phyloP scores from a whole-genome alignment of 805 yeast genomes.

The Kodamaea lidongshanica region DNA sequence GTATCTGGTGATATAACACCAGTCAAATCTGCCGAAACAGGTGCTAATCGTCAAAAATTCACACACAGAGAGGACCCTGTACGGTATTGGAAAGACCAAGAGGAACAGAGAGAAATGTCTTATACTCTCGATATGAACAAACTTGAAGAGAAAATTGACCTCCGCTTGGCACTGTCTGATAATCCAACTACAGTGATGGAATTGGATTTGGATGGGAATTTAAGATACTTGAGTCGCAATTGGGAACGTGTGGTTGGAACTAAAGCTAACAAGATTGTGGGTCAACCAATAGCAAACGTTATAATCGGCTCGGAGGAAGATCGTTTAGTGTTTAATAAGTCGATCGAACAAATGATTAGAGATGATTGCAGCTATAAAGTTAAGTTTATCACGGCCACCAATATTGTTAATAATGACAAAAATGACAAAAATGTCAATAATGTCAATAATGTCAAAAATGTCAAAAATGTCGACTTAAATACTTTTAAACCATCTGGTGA shows the following conservation, averaged over 20 bases:
- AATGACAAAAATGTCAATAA: too few relatives aligned
- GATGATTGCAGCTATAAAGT: slow-evolving; percentile 78
- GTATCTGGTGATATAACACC: slow-evolving; percentile 4
- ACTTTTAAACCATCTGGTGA: too few relatives aligned
- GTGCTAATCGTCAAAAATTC: too few relatives aligned
- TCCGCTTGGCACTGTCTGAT: slow-evolving; percentile 57
- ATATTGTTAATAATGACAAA: slow-evolving; percentile 13
- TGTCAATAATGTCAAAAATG: too few relatives aligned
- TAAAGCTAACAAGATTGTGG: slow-evolving; percentile 44
- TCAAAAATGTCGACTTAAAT: too few relatives aligned
- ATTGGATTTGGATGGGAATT: slow-evolving; percentile 69
- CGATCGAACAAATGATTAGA: slow-evolving; percentile 60
- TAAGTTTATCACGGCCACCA: slow-evolving; percentile 55
- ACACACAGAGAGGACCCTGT: background rate
- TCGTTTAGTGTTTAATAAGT: slow-evolving; percentile 59
- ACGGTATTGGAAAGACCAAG: background rate
- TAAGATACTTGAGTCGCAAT: slow-evolving; percentile 65
- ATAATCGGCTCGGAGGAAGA: slow-evolving; percentile 61
- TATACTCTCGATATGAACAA: slow-evolving; percentile 12
- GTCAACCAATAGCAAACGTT: slow-evolving; percentile 54
- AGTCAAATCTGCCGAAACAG: too few relatives aligned
- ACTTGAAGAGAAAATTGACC: slow-evolving; percentile 45
- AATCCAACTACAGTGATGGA: slow-evolving; percentile 80
- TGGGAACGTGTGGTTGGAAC: slow-evolving; percentile 82
- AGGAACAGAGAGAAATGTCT: background rate